These are phyloP conservation scores for Diplodia corticola DNA, from an alignment of 2,329 filamentous ascomycete species.

Conservation along the genomic window DNA sequence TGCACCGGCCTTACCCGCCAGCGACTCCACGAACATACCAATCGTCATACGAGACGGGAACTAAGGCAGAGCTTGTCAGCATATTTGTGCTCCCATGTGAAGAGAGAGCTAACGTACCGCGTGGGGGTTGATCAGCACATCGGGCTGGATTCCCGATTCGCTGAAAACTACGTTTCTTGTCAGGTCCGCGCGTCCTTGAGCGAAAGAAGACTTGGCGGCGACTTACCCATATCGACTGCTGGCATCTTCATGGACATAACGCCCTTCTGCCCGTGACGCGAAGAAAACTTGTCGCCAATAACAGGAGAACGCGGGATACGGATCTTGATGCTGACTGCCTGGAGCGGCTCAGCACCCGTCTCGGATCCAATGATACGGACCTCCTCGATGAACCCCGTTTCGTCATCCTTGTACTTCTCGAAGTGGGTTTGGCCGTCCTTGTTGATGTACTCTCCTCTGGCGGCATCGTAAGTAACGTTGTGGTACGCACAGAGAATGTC, in stretches of 20 bases:
- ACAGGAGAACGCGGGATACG: slow-evolving; percentile 85
- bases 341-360: slow-evolving; percentile 76
- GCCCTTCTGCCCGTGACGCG: slow-evolving; percentile 97
- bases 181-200: no score
- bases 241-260: slow-evolving; percentile 93
- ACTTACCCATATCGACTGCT: no score
- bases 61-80: slow-evolving; percentile 10
- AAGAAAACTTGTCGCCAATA: slow-evolving; percentile 99
- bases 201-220: no score
- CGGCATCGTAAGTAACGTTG: slow-evolving; percentile 73
- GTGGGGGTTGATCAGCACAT: slow-evolving; percentile 98
- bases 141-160: slow-evolving; percentile 93
- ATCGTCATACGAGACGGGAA: slow-evolving; percentile 99
- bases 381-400: slow-evolving; percentile 87
- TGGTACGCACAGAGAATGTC: slow-evolving; percentile 89
- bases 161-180: slow-evolving; percentile 58
- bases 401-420: slow-evolving; percentile 91
- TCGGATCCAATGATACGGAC: slow-evolving; percentile 88
- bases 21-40: slow-evolving; percentile 97
- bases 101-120: slow-evolving; percentile 46
- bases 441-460: slow-evolving; percentile 76
- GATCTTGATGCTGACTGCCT: slow-evolving; percentile 89
- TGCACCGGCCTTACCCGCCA: slow-evolving; percentile 91
- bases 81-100: no score
- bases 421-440: slow-evolving; percentile 82